Percentiles rank a stretch among this genome's conserved stretches.
phyloP scores from a whole-genome alignment of 306 rosid genomes.

The Adenanthera pavonina region DNA sequence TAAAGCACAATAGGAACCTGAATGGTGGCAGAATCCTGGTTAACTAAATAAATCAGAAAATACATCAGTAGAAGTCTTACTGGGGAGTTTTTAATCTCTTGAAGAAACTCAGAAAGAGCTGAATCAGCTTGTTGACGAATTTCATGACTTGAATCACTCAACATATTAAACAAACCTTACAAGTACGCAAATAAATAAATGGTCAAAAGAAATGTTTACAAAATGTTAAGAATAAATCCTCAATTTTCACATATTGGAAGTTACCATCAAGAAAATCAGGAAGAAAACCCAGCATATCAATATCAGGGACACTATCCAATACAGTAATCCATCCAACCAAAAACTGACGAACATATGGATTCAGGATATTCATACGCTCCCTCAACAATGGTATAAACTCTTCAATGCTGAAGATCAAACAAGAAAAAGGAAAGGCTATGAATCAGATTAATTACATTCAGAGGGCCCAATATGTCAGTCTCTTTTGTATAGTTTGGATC shows the following conservation, averaged over 20 bases:
- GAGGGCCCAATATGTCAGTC: slow-evolving; percentile 34
- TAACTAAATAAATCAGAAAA: slow-evolving; percentile 32
- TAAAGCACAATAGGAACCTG: slow-evolving; percentile 22
- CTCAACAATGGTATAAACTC: slow-evolving; percentile 96
- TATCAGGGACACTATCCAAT: slow-evolving; percentile 95
- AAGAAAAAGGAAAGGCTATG: slow-evolving; percentile 36
- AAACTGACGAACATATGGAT: slow-evolving; percentile 98
- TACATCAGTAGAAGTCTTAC: slow-evolving; percentile 66
- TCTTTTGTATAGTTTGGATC: slow-evolving; percentile 24
- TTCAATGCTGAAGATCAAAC: slow-evolving; percentile 72
- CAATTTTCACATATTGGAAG: slow-evolving; percentile 14
- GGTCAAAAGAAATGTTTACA: slow-evolving; percentile 26
- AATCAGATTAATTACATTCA: slow-evolving; percentile 35
- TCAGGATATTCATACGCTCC: slow-evolving; percentile 99
- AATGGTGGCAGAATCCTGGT: slow-evolving; percentile 53
- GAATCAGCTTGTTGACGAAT: slow-evolving; percentile 99
- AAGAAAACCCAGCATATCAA: slow-evolving; percentile 98
- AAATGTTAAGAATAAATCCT: not conserved
- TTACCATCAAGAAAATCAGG: slow-evolving; percentile 95
- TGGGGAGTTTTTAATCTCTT: slow-evolving; percentile 98
- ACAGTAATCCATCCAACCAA: slow-evolving; percentile 99
- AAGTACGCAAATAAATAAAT: slow-evolving; percentile 40
- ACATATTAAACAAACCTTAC: slow-evolving; percentile 95
- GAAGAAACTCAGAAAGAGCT: slow-evolving; percentile 97
- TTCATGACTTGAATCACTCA: slow-evolving; percentile 97